Evolutionary conservation across 768 basidiomycete species (phyloP).

Genomic region (Daedaleopsis sinensis): DNA sequence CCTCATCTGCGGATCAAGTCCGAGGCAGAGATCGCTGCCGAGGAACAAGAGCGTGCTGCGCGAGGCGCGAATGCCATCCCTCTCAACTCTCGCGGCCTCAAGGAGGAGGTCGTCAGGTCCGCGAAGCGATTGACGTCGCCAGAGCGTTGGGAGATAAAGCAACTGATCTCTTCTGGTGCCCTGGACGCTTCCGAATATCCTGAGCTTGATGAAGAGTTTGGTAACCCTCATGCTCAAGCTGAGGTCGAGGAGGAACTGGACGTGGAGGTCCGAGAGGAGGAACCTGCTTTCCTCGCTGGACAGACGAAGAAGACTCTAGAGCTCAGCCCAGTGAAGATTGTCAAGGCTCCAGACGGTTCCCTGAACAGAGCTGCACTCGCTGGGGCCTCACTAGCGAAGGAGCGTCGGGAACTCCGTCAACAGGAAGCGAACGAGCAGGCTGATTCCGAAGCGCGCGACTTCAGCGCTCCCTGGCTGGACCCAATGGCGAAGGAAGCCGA

Average conservation of each 20-base stretch:
- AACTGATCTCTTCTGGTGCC: slow-evolving; percentile 94
- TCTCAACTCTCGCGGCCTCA: slow-evolving; percentile 52
- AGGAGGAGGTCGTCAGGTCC: slow-evolving; percentile 60
- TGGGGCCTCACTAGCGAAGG: slow-evolving; percentile 92
- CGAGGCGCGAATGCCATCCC: slow-evolving; percentile 89
- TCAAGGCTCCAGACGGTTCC: slow-evolving; percentile 98
- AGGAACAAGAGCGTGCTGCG: slow-evolving; percentile 66
- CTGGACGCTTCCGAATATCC: slow-evolving; percentile 93
- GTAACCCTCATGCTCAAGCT: slow-evolving; percentile 71
- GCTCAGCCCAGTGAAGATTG: slow-evolving; percentile 95
- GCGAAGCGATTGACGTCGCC: slow-evolving; percentile 93
- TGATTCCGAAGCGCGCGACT: slow-evolving; percentile 92
- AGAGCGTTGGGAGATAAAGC: slow-evolving; percentile 99
- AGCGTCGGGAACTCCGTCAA: slow-evolving; percentile 90
- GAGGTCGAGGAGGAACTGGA: slow-evolving; percentile 97
- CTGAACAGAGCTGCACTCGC: slow-evolving; percentile 94
- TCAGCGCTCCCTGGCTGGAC: slow-evolving; percentile 96
- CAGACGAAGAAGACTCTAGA: slow-evolving; percentile 96
- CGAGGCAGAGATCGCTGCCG: slow-evolving; percentile 85
- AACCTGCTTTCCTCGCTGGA: slow-evolving; percentile 93
- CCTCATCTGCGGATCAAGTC: slow-evolving; percentile 95
- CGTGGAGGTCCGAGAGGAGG: slow-evolving; percentile 95
- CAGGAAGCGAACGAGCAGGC: slow-evolving; percentile 94
- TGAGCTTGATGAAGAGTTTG: slow-evolving; percentile 86
- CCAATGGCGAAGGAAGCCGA: slow-evolving; percentile 93